These are phyloP conservation scores for Dicorynia guianensis DNA, from an alignment of 306 rosid genomes.

Conservation along the genomic window DNA sequence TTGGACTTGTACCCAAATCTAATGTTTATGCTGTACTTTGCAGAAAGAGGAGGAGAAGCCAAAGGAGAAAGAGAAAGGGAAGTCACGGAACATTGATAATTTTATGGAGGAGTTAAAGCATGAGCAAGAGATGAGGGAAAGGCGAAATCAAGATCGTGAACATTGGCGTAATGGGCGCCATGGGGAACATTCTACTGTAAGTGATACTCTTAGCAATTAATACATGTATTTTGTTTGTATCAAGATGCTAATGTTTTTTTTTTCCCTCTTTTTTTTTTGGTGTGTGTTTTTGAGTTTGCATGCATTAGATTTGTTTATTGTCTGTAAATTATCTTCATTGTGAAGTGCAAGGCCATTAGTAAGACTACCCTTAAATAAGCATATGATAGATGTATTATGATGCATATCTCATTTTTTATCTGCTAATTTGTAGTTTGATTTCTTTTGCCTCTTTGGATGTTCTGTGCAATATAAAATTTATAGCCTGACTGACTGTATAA, in stretches of 20 bases:
- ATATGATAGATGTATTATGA: neutral
- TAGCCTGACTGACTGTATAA: conserved; percentile 2
- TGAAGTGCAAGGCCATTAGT: conserved; percentile 26
- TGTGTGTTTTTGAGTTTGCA: conserved; percentile 32
- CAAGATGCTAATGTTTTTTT: conserved; percentile 16
- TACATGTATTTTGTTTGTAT: neutral
- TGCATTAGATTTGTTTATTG: conserved; percentile 13
- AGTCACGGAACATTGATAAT: conserved; percentile 87
- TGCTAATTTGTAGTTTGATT: conserved; percentile 20
- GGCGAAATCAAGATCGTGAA: conserved; percentile 94
- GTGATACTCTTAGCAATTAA: conserved; percentile 39
- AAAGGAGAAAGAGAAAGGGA: conserved; percentile 91
- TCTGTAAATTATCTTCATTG: conserved; percentile 1
- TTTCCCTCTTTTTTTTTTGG: no score
- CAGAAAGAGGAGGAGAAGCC: conserved; percentile 95
- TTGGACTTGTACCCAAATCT: conserved; percentile 36
- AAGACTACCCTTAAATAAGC: conserved; percentile 13
- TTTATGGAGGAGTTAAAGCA: conserved; percentile 99
- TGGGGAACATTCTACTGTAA: conserved; percentile 72
- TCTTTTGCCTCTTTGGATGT: conserved; percentile 3
- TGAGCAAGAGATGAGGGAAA: conserved; percentile 95
- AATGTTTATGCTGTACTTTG: conserved; percentile 43
- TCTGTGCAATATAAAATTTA: conserved; percentile 12
- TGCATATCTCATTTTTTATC: conserved; percentile 5
- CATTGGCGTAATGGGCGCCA: conserved; percentile 81